Base-by-base conservation (phyloP, 2,329 filamentous ascomycete genomes). In the Aspergillus chevalieri region DNA sequence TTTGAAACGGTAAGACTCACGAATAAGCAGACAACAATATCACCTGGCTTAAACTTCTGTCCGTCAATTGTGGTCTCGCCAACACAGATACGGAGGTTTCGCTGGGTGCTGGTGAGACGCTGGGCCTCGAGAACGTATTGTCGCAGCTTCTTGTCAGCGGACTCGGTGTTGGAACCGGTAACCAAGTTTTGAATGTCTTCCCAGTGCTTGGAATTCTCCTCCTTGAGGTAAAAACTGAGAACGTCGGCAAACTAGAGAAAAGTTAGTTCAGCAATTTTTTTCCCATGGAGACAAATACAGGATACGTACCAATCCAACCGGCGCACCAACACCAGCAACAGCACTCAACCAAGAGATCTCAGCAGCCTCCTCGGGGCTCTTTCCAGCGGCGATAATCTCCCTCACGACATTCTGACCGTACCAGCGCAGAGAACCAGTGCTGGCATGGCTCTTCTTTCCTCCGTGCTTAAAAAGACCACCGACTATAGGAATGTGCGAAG, bases 181-280 rank as follows among this genome's bases (percentile, higher is more conserved):
- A 55, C 71, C 4, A 74, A 52, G 2, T 47, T 58, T 50, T 76
- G 72, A 3, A 77, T 71, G 17, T 76, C 68, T 6, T 65, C 59
- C 69, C 74, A 75, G 54, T 74, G 67, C 9, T 64, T 49, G 0
- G 62, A 65, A 15, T 74, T 74, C 44, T 74, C 70, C 0, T 64
- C 61, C 1, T 63, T 65, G 1, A 76, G 57, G 61, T 74, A 75
- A 59, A 61, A 76, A 2, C 68, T 61, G 42, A 76, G 49, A 8
- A 75, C 63, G 50, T 77, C 72, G 52, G 70, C 72, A 53, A 75
- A 75, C 71, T 76, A 47, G 8, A 45, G 17, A 5, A 39, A 41
- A 36, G 17, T 33, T 15, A 36, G 17, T 42, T 6, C n/a, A 15
- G n/a, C n/a, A 42, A 24, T 12, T 30, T 24, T n/a, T 28, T 30